Conservation (phyloP, 192 early-diverging fungal species). For the Podila verticillata region DNA sequence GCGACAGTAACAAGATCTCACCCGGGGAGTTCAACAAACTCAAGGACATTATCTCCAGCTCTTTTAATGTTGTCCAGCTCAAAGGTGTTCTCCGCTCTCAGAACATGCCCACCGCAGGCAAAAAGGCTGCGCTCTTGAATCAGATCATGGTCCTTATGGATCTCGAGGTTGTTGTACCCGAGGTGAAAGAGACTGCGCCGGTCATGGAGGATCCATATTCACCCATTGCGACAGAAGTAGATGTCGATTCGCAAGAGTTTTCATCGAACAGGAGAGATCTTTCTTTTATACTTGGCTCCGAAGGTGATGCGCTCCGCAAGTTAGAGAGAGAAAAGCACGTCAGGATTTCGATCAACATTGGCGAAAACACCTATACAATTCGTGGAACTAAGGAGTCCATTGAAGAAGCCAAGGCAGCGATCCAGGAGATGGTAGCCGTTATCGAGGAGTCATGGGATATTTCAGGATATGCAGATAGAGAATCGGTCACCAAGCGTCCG, state of each 20-base stretch:
- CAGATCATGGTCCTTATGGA: conserved; percentile 41
- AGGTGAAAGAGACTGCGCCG: neutral
- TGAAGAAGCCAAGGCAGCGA: conserved; percentile 18
- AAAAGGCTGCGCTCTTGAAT: conserved; percentile 37
- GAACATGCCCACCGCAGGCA: conserved; percentile 10
- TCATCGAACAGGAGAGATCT: conserved; percentile 42
- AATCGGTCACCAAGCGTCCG: conserved; percentile 14
- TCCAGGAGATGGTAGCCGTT: conserved; percentile 31
- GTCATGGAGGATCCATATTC: conserved; percentile 34
- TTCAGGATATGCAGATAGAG: conserved; percentile 20
- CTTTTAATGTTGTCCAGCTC: conserved; percentile 41
- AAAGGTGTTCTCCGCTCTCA: conserved; percentile 29
- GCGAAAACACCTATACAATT: conserved; percentile 37
- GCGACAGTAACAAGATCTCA: conserved; percentile 2
- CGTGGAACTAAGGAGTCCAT: conserved; percentile 20
- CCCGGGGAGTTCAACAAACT: conserved; percentile 37
- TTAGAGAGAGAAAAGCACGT: conserved; percentile 41
- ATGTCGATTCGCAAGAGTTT: conserved; percentile 16
- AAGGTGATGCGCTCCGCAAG: conserved; percentile 21
- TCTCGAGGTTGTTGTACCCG: conserved; percentile 17
- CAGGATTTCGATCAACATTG: conserved; percentile 39
- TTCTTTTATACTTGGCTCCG: conserved; percentile 37
- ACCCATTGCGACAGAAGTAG: neutral
- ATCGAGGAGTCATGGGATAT: conserved; percentile 47
- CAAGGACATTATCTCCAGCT: conserved; percentile 18